Percentiles rank a stretch among this genome's conserved stretches.
phyloP scores from a whole-genome alignment of 495 filamentous ascomycete species.

The Aspergillus coremiiformis region DNA sequence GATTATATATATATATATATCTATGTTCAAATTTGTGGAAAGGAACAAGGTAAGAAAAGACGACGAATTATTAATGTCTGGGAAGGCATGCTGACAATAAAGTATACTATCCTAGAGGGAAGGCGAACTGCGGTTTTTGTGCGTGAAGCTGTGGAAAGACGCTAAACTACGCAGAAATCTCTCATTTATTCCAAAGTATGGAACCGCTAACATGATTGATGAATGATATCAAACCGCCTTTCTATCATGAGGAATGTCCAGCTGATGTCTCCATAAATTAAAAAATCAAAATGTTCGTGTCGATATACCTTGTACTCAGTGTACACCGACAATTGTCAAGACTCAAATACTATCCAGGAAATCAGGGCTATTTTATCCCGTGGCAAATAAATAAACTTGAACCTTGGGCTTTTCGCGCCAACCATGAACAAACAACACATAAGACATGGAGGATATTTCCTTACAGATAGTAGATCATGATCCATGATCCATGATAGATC shows the following conservation, averaged over 20 bases:
- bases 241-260: background rate
- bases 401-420: too few relatives aligned
- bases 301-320: too few relatives aligned
- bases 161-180: slow-evolving; percentile 37
- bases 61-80: background rate
- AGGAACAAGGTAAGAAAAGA: background rate
- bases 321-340: too few relatives aligned
- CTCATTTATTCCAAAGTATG: slow-evolving; percentile 30
- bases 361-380: too few relatives aligned
- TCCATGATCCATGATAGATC: too few relatives aligned
- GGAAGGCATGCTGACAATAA: background rate
- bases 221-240: background rate
- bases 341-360: too few relatives aligned
- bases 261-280: background rate
- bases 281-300: too few relatives aligned
- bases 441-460: too few relatives aligned
- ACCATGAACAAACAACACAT: too few relatives aligned
- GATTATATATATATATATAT: too few relatives aligned
- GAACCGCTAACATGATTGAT: background rate
- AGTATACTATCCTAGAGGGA: background rate
- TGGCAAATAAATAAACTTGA: too few relatives aligned
- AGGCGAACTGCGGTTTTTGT: slow-evolving; percentile 33
- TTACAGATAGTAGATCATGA: too few relatives aligned
- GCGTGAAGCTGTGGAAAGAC: slow-evolving; percentile 16
- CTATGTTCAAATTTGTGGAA: background rate